Evolutionary conservation across 805 yeast genomes (phyloP), one percentile per base, ranked within the genome.

Genomic region (Wickerhamia fluorescens): DNA sequence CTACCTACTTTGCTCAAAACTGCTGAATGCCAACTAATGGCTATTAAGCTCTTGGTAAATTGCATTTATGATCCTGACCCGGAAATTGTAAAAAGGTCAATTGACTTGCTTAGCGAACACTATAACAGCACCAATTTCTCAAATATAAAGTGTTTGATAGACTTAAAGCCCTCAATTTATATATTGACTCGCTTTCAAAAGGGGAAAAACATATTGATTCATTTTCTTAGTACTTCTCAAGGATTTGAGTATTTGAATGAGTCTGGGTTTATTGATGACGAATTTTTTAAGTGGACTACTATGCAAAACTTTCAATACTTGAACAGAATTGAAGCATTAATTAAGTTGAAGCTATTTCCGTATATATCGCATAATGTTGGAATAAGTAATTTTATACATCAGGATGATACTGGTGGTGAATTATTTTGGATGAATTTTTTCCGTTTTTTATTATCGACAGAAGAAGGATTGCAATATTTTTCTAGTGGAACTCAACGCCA

Each of bases 371-470:
- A 16, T 6, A 14, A 17, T 7, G 5, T 20, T 6, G n/a, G n/a
- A n/a, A n/a, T n/a, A n/a, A n/a, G n/a, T n/a, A n/a, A n/a, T n/a
- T n/a, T n/a, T n/a, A n/a, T n/a, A n/a, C n/a, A n/a, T n/a, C n/a
- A n/a, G n/a, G n/a, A n/a, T n/a, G n/a, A n/a, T n/a, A 7, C 16
- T 12, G 10, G 7, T 12, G 17, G 26, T 17, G 26, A 12, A 11
- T 11, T 14, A 8, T 6, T 14, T 12, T 30, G 27, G 6, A 10
- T 68, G 15, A 88, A 84, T 47, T 83, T 89, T 42, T 86, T 84
- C 52, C 83, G 85, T 10, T 84, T 78, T 42, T 60, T 89, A 26
- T 80, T 85, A 1, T 73, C 78, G 30, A 85, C 96, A 0, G 80
- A 73, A 34, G 89, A 83, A 34, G 97, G 97, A 0, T 64, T 84